Conservation (phyloP, 176 grass and related monocot species). For the Cenchrus purpureus region DNA sequence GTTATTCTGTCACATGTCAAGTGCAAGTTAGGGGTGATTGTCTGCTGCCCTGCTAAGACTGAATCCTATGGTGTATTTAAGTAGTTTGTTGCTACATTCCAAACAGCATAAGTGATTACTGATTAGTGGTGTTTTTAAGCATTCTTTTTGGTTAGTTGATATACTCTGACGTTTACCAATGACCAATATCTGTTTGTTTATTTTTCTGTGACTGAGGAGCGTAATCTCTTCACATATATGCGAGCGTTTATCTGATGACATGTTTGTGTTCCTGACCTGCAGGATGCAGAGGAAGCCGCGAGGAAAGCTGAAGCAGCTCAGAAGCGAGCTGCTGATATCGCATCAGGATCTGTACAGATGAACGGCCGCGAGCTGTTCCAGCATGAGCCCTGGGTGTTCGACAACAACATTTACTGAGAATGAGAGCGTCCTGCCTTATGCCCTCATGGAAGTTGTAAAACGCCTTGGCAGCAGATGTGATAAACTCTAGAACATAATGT, state of each 20-base stretch:
- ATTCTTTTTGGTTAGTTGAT: neutral
- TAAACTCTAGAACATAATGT: neutral
- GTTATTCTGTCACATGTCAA: neutral
- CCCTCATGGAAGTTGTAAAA: neutral
- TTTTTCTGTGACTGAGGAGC: neutral
- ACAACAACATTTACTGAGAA: slow-evolving; percentile 69
- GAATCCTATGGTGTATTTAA: neutral
- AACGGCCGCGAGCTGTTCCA: slow-evolving; percentile 84
- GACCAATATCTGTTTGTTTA: neutral
- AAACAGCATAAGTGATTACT: neutral
- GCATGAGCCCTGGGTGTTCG: slow-evolving; percentile 83
- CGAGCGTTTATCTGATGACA: neutral
- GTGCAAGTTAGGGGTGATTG: neutral
- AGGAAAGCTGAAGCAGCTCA: slow-evolving; percentile 62
- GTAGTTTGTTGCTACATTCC: neutral
- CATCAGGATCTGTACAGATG: slow-evolving; percentile 68
- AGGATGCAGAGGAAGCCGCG: slow-evolving; percentile 61
- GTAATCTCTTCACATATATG: neutral
- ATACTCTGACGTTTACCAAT: neutral
- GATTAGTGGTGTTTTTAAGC: neutral
- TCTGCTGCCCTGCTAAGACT: neutral
- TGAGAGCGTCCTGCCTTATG: neutral
- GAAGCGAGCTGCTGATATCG: slow-evolving; percentile 65
- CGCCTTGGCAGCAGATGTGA: neutral
- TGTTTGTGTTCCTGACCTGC: slow-evolving; percentile 24